Conservation (phyloP, 2,329 filamentous ascomycete species). For the Emergomyces africanus region DNA sequence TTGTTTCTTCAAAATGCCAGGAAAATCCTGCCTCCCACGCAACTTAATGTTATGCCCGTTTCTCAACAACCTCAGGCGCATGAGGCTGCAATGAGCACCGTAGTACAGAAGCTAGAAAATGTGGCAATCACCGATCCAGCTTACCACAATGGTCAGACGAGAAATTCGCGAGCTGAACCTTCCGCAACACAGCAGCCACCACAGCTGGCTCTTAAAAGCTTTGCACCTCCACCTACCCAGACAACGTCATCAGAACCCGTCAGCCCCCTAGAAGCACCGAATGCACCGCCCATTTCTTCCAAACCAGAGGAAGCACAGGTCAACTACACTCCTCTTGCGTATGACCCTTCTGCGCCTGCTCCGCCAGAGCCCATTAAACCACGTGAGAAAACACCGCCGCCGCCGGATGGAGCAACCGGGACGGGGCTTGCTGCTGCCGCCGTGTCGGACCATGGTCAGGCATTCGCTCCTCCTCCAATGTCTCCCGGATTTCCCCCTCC, state of each 20-base stretch:
- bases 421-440: constrained; percentile 33
- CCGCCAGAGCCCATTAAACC: constrained; percentile 52
- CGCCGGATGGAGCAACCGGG: constrained; percentile 40
- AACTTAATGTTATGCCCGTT: constrained; percentile 39
- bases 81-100: constrained; percentile 39
- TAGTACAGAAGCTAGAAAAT: constrained; percentile 51
- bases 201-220: constrained; percentile 13
- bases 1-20: constrained; percentile 38
- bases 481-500: constrained; percentile 14
- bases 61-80: constrained; percentile 25
- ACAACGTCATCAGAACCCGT: constrained; percentile 11
- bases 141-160: constrained; percentile 33
- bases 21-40: constrained; percentile 22
- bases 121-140: constrained; percentile 44
- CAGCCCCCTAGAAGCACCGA: constrained; percentile 6
- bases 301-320: constrained; percentile 16
- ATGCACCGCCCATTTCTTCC: constrained; percentile 1
- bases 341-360: constrained; percentile 54
- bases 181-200: constrained; percentile 10
- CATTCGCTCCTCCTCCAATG: constrained; percentile 19
- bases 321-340: constrained; percentile 42
- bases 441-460: constrained; percentile 24
- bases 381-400: constrained; percentile 55
- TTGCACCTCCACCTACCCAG: constrained; percentile 14
- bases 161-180: constrained; percentile 24